A percentile compares a stretch with the other conserved stretches of the same genome.
Conservation (phyloP, 352 stramenopile species). For the Phytophthora fragariaefolia region DNA sequence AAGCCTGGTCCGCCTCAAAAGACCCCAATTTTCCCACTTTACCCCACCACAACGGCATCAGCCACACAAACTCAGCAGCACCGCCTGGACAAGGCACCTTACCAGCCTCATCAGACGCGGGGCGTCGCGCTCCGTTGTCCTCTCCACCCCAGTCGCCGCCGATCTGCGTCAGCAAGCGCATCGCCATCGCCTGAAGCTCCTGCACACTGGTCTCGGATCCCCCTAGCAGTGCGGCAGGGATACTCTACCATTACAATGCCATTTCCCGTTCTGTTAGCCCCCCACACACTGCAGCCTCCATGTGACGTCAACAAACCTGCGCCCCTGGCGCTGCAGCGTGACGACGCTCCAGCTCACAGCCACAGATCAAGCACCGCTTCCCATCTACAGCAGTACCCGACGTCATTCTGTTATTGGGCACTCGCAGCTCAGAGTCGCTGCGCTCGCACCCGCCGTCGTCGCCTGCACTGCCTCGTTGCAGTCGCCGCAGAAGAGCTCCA, state of each 20-base stretch:
- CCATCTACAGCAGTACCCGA: constrained; percentile 41
- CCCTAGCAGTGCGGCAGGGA: neutral
- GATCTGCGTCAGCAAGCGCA: constrained; percentile 46
- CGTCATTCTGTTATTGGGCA: neutral
- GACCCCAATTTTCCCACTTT: constrained; percentile 65
- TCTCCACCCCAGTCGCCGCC: constrained; percentile 39
- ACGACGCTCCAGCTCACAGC: constrained; percentile 55
- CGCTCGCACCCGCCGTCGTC: constrained; percentile 51
- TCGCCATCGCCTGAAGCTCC: constrained; percentile 54
- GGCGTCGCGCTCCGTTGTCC: constrained; percentile 41
- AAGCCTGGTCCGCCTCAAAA: constrained; percentile 72
- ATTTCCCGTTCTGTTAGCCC: neutral
- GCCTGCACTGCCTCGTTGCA: constrained; percentile 63
- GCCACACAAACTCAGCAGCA: constrained; percentile 1
- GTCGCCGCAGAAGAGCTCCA: constrained; percentile 63
- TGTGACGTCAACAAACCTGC: constrained; percentile 6
- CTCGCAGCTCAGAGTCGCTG: neutral
- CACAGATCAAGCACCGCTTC: constrained; percentile 71
- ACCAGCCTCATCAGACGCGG: constrained; percentile 64
- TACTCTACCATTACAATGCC: constrained; percentile 7
- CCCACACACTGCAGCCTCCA: neutral
- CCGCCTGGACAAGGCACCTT: neutral
- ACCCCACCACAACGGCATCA: constrained; percentile 9
- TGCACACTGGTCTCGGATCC: constrained; percentile 29
- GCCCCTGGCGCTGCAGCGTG: constrained; percentile 5